A percentile compares a stretch with the other conserved stretches of the same genome.
Evolutionary conservation across 2,329 filamentous ascomycete species (phyloP).

Genomic region (Didymella arachidicola): DNA sequence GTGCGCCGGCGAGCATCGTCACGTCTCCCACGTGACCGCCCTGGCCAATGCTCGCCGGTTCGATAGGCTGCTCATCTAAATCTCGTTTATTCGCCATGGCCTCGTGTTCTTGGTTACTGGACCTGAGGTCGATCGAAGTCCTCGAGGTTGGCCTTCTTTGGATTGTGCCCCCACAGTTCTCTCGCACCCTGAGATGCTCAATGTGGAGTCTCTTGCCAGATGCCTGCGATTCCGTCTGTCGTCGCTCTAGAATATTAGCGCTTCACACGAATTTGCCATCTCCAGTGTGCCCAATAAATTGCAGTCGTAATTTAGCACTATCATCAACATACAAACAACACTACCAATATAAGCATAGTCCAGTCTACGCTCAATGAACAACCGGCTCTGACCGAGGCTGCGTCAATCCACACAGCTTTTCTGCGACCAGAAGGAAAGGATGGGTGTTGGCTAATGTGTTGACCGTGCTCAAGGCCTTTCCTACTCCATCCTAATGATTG

Average conservation of each 20-base stretch:
- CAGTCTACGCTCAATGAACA: not conserved
- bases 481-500: constrained; percentile 35
- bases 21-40: constrained; percentile 3
- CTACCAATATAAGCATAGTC: not conserved
- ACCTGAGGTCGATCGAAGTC: not conserved
- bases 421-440: not conserved
- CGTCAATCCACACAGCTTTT: not conserved
- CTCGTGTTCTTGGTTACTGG: not conserved
- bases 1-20: constrained; percentile 4
- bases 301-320: not conserved
- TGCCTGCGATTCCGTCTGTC: not conserved
- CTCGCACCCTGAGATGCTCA: constrained; percentile 1
- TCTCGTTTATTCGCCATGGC: not conserved
- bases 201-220: not conserved
- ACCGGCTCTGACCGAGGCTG: not conserved
- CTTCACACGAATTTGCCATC: not conserved
- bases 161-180: not conserved
- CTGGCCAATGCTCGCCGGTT: constrained; percentile 11
- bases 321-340: not conserved
- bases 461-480: not conserved
- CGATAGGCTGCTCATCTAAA: constrained; percentile 1
- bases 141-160: not conserved
- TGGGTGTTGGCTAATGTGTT: not conserved
- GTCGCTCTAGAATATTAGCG: not conserved
- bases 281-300: not conserved